Conservation (phyloP, 2,329 filamentous ascomycete genomes). For the Xylaria sp. region DNA sequence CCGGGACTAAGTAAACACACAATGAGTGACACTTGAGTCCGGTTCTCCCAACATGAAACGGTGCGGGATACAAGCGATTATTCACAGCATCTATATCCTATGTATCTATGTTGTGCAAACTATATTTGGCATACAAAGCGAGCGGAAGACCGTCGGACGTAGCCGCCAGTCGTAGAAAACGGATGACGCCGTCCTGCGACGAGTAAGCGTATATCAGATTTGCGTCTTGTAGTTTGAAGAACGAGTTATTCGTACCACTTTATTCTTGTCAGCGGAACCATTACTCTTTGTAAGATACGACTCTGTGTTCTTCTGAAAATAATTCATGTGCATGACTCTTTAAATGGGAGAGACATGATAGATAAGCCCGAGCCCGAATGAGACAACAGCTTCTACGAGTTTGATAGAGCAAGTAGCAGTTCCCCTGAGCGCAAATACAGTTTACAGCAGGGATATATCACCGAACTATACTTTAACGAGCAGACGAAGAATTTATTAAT, state of each 20-base stretch:
- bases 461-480: not conserved
- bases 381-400: not conserved
- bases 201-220: slow-evolving; percentile 14
- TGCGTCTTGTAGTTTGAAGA: not conserved
- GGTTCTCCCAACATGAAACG: not conserved
- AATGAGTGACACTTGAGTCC: not conserved
- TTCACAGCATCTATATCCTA: slow-evolving; percentile 10
- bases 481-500: slow-evolving; percentile 18
- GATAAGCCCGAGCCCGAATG: not conserved
- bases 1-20: not conserved
- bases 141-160: slow-evolving; percentile 1
- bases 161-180: slow-evolving; percentile 3
- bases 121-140: slow-evolving; percentile 1
- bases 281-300: not conserved
- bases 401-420: not conserved
- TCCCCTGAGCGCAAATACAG: not conserved
- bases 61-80: slow-evolving; percentile 4
- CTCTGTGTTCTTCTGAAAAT: not conserved
- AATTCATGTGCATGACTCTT: not conserved
- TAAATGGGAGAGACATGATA: not conserved
- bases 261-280: not conserved
- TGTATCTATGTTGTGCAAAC: slow-evolving; percentile 13
- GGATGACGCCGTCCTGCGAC: slow-evolving; percentile 27
- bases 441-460: not conserved
- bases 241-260: not conserved